Evolutionary conservation across 192 early-diverging fungal genomes (phyloP).

Genomic region (Diversispora eburnea): DNA sequence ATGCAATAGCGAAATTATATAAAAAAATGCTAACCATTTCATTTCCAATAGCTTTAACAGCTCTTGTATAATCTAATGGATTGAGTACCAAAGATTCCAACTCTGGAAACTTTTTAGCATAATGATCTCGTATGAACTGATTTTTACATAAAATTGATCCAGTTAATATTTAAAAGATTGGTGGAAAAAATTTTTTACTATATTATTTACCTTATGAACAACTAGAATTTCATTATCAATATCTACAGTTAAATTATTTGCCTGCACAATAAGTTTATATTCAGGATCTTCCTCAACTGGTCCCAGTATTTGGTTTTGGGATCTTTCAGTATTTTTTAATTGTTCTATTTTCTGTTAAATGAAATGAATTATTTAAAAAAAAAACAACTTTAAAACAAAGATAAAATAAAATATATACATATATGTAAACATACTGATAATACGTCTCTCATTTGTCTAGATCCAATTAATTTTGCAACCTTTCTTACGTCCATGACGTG

Average conservation of each 20-base stretch:
- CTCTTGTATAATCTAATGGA: slow-evolving; percentile 83
- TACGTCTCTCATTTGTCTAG: slow-evolving; percentile 56
- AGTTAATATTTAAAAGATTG: not conserved
- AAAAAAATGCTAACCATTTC: slow-evolving; percentile 39
- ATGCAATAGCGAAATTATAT: not conserved
- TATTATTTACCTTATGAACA: slow-evolving; percentile 70
- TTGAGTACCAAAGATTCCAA: slow-evolving; percentile 86
- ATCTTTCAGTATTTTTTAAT: slow-evolving; percentile 39
- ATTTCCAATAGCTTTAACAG: slow-evolving; percentile 78
- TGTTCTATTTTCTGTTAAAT: slow-evolving; percentile 47
- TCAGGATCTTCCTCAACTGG: slow-evolving; percentile 84
- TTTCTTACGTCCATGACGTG: slow-evolving; percentile 54
- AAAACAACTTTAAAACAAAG: not conserved
- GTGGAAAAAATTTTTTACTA: not conserved
- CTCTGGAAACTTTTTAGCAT: slow-evolving; percentile 85
- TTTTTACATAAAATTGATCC: not conserved
- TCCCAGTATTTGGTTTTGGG: slow-evolving; percentile 46
- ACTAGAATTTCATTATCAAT: slow-evolving; percentile 87
- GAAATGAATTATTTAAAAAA: not conserved
- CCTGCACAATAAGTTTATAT: slow-evolving; percentile 78
- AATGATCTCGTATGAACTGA: slow-evolving; percentile 90
- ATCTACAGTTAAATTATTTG: slow-evolving; percentile 80
- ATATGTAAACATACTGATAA: slow-evolving; percentile 46
- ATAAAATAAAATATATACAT: not conserved
- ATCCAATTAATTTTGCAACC: slow-evolving; percentile 62